Evolutionary conservation across 352 stramenopile species (phyloP).

Genomic region (Pythium pyrilobum): DNA sequence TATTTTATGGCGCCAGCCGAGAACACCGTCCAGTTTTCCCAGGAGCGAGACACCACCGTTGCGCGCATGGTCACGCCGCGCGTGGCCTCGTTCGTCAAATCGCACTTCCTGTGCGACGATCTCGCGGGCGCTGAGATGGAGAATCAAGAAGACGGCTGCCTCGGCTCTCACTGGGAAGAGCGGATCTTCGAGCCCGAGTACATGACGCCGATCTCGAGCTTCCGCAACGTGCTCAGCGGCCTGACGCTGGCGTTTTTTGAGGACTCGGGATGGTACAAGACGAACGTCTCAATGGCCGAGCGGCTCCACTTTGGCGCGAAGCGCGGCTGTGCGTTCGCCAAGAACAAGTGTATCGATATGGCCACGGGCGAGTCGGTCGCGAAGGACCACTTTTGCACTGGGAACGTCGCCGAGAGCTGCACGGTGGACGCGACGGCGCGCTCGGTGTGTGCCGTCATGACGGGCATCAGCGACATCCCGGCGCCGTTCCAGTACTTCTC

Average conservation of each 20-base stretch:
- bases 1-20: constrained; percentile 34
- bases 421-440: constrained; percentile 66
- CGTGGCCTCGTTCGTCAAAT: constrained; percentile 48
- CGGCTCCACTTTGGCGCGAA: constrained; percentile 64
- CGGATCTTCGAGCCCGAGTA: constrained; percentile 79
- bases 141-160: constrained; percentile 62
- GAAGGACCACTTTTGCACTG: constrained; percentile 62
- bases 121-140: constrained; percentile 72
- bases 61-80: constrained; percentile 67
- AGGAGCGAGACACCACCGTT: constrained; percentile 47
- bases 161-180: constrained; percentile 83
- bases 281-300: constrained; percentile 42
- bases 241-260: constrained; percentile 81
- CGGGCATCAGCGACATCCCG: constrained; percentile 33
- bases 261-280: constrained; percentile 78
- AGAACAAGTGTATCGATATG: constrained; percentile 60
- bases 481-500: constrained; percentile 57
- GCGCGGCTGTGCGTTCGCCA: constrained; percentile 62
- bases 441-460: constrained; percentile 56
- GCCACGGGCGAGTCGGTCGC: constrained; percentile 34
- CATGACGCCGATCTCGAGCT: constrained; percentile 76
- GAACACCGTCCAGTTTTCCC: constrained; percentile 48
- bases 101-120: constrained; percentile 60
- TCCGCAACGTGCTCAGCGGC: constrained; percentile 61
- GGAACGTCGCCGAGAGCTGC: constrained; percentile 53